Evolutionary conservation across 2,329 filamentous ascomycete genomes (phyloP), one percentile per base, ranked within the genome.

Genomic region (Aureobasidium pullulans): DNA sequence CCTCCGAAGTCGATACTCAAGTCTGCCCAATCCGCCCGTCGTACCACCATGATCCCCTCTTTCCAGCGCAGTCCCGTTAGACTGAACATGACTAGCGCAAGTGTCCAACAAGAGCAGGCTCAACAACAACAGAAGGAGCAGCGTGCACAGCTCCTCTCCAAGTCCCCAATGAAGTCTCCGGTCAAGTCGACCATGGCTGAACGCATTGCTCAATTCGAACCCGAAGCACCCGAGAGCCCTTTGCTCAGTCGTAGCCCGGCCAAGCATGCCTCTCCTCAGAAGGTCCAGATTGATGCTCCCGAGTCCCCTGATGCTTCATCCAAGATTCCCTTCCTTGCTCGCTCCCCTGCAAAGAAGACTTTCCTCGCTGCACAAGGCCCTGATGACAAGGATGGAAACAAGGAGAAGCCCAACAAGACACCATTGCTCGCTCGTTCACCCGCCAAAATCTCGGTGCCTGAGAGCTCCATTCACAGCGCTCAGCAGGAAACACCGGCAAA

Each of bases 401-500:
- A 52, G 7, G 37, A 40, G 9, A 49, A 50, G 28, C 32, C 49
- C 7, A 57, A 47, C 46, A 62, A 62, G 36, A 60, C 54, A 23
- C 61, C 61, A 5, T 56, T 64, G 1, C 58, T 64, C 1, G 57
- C 62, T 8, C 61, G 62, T 43, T 61, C 63, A 1, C 63, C 63
- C 32, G 60, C 62, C 40, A 63, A 61, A 34, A 50, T 62, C 15
- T 4, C 52, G 1, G 11, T 44, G 19, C 42, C 58, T 23, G 46
- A 52, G 3, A 28, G 28, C 15, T 46, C 52, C 16, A 47, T 42
- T 36, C 61, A 65, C 29, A 60, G 64, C 4, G 69, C 67, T 39
- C 67, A 50, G 57, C 65, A 62, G 60, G 65, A 62, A 60, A 72
- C 63, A 54, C 70, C 57, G 57, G 74, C 64, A n/a, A 68, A 69